Base-by-base conservation (phyloP, 106 monocot genomes). In the Amphibolis antarctica region DNA sequence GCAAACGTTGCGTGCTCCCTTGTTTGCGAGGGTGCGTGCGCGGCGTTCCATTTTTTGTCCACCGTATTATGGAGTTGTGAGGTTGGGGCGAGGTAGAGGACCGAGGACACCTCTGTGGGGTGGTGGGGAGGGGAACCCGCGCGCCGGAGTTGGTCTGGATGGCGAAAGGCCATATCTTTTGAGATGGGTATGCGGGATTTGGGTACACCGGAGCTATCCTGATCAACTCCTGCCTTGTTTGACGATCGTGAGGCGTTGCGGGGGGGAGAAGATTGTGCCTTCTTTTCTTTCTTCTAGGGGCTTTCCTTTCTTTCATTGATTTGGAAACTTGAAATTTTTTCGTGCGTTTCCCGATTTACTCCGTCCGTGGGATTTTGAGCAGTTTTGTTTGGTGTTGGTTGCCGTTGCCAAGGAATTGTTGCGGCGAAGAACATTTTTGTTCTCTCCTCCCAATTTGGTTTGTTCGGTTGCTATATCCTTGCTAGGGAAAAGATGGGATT, bases 401-500 rank as follows among this genome's bases (percentile, higher is more conserved):
- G 49, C 13, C 3, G 10, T 49, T 17, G 49, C 14, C 13, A 19
- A 17, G 49, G 49, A 17, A 17, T 49, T 19, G 3, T 49, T 49
- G 49, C 14, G 49, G n/a, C 14, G 49, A 49, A 36, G 36, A 36
- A 36, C 53, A 53, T 53, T 20, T 53, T 24, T 53, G 53, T 53
- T 53, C 22, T 53, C 36, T 53, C 11, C 1, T 26, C 57, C 26
- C 26, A 28, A 12, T 30, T 61, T 23, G n/a, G 12, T 43, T 61
- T 43, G 21, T 1, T 43, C 17, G 15, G 19, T 20, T 17, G 60
- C 12, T n/a, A n/a, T 28, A 20, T 15, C 24, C 24, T 55, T 26
- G 6, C 13, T 5, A 46, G 2, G 59, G 30, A 30, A 13, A 63
- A 46, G 46, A 63, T 63, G 63, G 63, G 63, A 1, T 26, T 63